Conservation (phyloP, 352 stramenopile genomes). For the Phytophthora ohioensis region DNA sequence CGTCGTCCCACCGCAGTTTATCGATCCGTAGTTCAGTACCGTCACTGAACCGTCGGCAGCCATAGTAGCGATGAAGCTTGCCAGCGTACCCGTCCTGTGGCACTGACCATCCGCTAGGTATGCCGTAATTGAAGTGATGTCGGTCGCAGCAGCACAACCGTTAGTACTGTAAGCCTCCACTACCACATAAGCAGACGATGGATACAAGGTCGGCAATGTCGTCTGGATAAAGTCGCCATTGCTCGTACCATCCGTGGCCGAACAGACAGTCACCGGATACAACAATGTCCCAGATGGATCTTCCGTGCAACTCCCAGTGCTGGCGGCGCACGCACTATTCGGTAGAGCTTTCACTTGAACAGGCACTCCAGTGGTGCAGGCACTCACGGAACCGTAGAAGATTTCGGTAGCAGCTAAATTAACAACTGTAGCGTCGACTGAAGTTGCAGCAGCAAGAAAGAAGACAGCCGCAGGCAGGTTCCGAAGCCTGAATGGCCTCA, state of each 20-base stretch:
- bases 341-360: neutral
- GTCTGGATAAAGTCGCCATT: neutral
- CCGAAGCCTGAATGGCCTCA: neutral
- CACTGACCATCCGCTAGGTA: conserved; percentile 2
- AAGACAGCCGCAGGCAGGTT: neutral
- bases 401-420: neutral
- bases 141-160: neutral
- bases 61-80: neutral
- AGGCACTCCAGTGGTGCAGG: neutral
- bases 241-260: neutral
- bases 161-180: neutral
- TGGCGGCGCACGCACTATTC: neutral
- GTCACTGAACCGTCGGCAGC: neutral
- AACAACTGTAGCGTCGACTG: neutral
- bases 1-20: neutral
- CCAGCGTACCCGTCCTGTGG: neutral
- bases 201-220: neutral
- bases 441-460: neutral
- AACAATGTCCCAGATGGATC: neutral
- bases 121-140: neutral
- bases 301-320: neutral
- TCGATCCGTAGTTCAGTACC: neutral
- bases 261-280: neutral
- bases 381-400: neutral
- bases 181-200: neutral